A percentile compares a stretch with the other conserved stretches of the same genome.
phyloP scores from a whole-genome alignment of 2,329 filamentous ascomycete species.

The Botryotinia calthae region DNA sequence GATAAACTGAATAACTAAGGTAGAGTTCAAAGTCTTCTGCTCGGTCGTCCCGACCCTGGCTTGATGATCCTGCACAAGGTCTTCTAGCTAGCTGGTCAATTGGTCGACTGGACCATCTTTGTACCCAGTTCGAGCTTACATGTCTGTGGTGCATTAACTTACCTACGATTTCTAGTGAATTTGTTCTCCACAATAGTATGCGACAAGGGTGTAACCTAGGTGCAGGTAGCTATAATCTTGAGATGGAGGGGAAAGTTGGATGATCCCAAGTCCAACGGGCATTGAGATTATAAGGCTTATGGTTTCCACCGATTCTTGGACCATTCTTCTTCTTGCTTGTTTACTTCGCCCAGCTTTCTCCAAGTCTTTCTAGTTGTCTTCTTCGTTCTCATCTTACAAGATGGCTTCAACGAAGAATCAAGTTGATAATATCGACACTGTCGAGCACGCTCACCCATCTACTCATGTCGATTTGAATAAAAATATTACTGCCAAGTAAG shows the following conservation, averaged over 20 bases:
- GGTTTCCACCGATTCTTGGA: not conserved
- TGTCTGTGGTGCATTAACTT: not conserved
- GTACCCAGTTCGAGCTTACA: not conserved
- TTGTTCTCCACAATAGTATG: not conserved
- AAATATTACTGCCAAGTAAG: slow-evolving; percentile 20
- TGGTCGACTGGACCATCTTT: not conserved
- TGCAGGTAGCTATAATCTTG: not conserved
- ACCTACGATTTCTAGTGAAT: not conserved
- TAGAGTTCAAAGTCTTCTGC: not conserved
- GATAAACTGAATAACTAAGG: not conserved
- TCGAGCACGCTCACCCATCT: slow-evolving; percentile 19
- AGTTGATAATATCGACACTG: not conserved
- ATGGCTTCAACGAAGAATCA: slow-evolving; percentile 14
- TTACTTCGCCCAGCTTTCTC: slow-evolving; percentile 4
- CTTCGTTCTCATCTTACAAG: not conserved
- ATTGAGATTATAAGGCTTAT: slow-evolving; percentile 7
- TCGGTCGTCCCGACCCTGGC: not conserved
- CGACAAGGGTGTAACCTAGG: slow-evolving; percentile 11
- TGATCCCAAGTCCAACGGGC: not conserved
- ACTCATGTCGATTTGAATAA: slow-evolving; percentile 21
- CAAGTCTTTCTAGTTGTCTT: not conserved
- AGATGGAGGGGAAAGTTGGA: slow-evolving; percentile 1
- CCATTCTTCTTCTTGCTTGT: not conserved
- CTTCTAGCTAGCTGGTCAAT: not conserved
- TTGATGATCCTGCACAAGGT: not conserved